These are phyloP conservation scores for Pseudogymnoascus sp. DNA, from an alignment of 2,329 filamentous ascomycete species.

Conservation along the genomic window DNA sequence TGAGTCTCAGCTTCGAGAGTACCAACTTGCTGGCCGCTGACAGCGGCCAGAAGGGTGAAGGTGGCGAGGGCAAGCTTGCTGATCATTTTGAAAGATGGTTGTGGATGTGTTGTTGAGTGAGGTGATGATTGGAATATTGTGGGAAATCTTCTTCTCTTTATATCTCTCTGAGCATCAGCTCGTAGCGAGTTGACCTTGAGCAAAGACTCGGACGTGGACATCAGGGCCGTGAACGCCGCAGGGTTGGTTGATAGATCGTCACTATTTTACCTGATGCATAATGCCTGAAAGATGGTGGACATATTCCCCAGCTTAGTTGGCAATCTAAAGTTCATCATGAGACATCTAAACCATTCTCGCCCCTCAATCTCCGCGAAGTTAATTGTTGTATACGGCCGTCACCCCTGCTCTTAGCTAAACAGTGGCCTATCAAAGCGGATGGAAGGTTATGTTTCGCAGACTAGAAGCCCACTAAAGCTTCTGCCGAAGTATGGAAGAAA, in stretches of 20 bases:
- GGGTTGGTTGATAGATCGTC: neutral
- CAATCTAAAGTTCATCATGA: conserved; percentile 9
- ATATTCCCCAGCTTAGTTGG: neutral
- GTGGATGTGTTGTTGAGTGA: conserved; percentile 2
- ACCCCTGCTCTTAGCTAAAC: neutral
- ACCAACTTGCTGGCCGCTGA: conserved; percentile 39
- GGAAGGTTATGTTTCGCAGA: neutral
- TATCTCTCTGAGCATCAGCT: neutral
- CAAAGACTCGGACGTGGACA: neutral
- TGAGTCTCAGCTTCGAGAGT: conserved; percentile 37
- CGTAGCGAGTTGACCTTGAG: neutral
- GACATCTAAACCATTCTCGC: neutral
- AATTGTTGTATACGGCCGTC: neutral
- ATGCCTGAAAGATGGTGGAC: neutral
- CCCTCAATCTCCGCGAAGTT: conserved; percentile 7
- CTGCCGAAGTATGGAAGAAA: conserved; percentile 7
- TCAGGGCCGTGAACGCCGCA: conserved; percentile 6
- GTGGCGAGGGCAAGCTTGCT: conserved; percentile 17
- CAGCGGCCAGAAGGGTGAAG: conserved; percentile 35
- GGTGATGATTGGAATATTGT: conserved; percentile 6
- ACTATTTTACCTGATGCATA: neutral
- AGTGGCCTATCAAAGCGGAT: neutral
- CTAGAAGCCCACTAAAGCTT: conserved; percentile 4
- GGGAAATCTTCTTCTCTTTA: conserved; percentile 5
- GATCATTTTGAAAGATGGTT: conserved; percentile 9